phyloP scores from a whole-genome alignment of 495 filamentous ascomycete genomes.

The Penicillium waksmanii region DNA sequence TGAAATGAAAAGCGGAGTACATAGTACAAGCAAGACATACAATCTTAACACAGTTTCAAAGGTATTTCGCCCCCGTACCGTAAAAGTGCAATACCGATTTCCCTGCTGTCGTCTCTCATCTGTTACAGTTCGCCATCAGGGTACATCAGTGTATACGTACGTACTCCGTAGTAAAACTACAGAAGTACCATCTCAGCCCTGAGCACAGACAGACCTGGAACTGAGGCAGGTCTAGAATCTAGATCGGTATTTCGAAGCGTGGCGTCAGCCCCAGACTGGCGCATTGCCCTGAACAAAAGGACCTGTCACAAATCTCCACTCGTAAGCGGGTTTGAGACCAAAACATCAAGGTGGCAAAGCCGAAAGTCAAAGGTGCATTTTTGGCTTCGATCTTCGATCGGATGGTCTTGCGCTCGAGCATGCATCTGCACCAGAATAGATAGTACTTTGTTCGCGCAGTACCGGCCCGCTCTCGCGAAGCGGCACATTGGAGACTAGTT shows the following conservation, averaged over 20 bases:
- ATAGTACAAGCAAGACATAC: too few species aligned
- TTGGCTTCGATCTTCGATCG: background rate
- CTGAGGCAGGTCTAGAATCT: conserved; percentile 5
- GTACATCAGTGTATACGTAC: background rate
- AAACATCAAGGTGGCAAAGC: background rate
- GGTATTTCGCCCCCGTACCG: too few species aligned
- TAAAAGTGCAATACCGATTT: too few species aligned
- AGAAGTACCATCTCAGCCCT: background rate
- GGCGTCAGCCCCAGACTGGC: background rate
- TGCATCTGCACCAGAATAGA: conserved; percentile 2
- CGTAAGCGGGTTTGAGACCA: background rate
- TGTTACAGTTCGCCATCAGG: background rate
- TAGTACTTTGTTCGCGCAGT: conserved; percentile 1
- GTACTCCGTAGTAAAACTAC: background rate
- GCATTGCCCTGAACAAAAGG: conserved; percentile 5
- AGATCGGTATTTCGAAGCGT: conserved; percentile 10
- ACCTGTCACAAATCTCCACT: conserved; percentile 15
- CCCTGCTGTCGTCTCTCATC: too few species aligned
- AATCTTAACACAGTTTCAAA: too few species aligned
- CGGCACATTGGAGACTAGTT: conserved; percentile 1
- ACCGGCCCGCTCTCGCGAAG: conserved; percentile 3
- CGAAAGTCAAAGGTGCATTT: background rate
- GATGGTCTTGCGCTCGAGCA: conserved; percentile 2
- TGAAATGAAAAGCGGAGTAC: too few species aligned
- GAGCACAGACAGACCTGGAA: too few species aligned